Evolutionary conservation across 768 basidiomycete species (phyloP).

Genomic region (Mrakia hoshinonis): DNA sequence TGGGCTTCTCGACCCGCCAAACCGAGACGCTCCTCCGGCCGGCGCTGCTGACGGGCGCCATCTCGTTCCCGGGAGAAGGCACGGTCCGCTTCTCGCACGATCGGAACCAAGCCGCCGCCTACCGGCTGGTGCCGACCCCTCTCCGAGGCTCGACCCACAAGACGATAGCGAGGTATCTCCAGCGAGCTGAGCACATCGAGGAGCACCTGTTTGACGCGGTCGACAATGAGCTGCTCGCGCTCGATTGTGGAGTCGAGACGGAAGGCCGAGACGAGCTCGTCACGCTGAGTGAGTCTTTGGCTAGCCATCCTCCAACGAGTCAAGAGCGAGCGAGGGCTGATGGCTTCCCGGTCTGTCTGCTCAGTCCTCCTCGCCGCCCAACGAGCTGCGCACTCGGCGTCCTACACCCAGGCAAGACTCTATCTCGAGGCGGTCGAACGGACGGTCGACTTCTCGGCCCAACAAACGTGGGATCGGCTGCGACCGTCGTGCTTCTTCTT

Average conservation of each 20-base stretch:
- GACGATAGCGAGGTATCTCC: neutral
- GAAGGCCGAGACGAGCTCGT: neutral
- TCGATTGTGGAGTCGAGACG: neutral
- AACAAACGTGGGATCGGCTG: neutral
- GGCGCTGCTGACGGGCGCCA: neutral
- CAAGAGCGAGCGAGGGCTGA: no score
- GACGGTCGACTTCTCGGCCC: neutral
- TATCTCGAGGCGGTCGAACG: conserved; percentile 11
- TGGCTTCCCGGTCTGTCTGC: no score
- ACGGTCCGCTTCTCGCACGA: conserved; percentile 23
- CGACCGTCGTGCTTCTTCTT: neutral
- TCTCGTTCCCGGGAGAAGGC: neutral
- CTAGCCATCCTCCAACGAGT: no score
- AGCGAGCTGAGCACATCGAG: neutral
- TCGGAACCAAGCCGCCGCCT: conserved; percentile 9
- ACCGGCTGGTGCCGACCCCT: neutral
- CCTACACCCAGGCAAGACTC: neutral
- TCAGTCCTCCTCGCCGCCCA: neutral
- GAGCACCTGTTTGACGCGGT: conserved; percentile 1
- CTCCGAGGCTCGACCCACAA: neutral
- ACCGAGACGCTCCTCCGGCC: neutral
- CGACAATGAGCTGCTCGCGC: neutral
- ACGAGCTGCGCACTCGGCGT: conserved; percentile 12
- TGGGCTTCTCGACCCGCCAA: neutral
- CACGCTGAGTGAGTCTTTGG: no score